Base-by-base conservation (phyloP, 805 yeast species). In the Suhomyces sp. region DNA sequence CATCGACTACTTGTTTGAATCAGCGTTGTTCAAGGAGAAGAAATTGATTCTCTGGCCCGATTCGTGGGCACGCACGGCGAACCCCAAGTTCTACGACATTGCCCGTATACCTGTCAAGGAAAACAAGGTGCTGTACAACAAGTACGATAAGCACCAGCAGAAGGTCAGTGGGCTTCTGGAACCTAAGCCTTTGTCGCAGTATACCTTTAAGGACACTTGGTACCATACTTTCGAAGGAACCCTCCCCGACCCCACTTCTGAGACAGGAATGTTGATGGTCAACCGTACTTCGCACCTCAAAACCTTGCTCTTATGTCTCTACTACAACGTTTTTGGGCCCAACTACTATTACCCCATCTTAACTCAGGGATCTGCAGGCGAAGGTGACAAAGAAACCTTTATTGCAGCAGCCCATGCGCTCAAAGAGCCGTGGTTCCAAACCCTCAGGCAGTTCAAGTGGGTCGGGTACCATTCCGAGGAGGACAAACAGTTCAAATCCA, bases 321-420 rank as follows among this genome's bases (percentile, higher is more conserved):
- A 85, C 66, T 87, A 87, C 65, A 87, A 87, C 59, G 67, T 83
- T 1, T 71, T 61, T 65, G 92, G 93, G 0, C 90, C 90, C 0
- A 67, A 74, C 7, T 83, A 79, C 69, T 87, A 82, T 65, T 87
- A 87, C 60, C 86, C 85, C 9, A 67, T 87, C 53, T 73, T 87
- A 57, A 80, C 89, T 0, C 92, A 86, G 62, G 90, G 90, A 4
- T 75, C 83, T 24, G 84, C 90, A 1, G 93, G 93, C 26, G 88
- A 87, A 71, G 92, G 93, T 49, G 93, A 87, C 62, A 87, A 87
- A 63, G 93, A 87, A 62, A 86, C 93, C 0, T 86, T 85, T 58
- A 78, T 83, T 40, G 82, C 87, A 8, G 91, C 90, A 1, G 88
- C 91, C 3, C 74, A 77, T 50, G 84, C 71, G 1, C 61, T 81